A percentile compares a stretch with the other conserved stretches of the same genome.
Conservation (phyloP, 2,329 filamentous ascomycete species). For the Pseudogymnoascus sp. region DNA sequence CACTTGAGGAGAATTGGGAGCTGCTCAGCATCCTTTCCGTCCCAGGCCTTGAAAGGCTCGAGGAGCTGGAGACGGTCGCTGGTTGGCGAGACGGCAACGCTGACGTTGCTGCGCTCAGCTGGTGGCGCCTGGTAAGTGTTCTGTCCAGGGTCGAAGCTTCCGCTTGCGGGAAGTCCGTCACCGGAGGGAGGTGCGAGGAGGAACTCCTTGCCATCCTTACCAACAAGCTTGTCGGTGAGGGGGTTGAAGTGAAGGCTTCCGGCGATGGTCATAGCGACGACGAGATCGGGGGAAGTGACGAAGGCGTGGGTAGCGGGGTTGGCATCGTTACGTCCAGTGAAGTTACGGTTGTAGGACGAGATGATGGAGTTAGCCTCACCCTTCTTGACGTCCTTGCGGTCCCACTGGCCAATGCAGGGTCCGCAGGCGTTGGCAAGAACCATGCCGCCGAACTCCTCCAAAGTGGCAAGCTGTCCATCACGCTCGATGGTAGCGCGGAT, state of each 20-base stretch:
- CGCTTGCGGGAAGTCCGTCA: constrained; percentile 66
- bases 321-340: constrained; percentile 93
- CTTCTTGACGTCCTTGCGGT: constrained; percentile 88
- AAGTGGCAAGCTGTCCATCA: constrained; percentile 85
- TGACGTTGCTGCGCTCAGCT: constrained; percentile 61
- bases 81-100: constrained; percentile 74
- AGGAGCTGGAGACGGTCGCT: constrained; percentile 95
- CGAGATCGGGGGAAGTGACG: constrained; percentile 82
- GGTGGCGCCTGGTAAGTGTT: constrained; percentile 97
- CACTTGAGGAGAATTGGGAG: constrained; percentile 94
- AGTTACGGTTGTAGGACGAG: constrained; percentile 99
- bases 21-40: constrained; percentile 79
- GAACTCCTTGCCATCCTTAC: constrained; percentile 95
- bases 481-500: constrained; percentile 85
- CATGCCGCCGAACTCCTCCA: constrained; percentile 92
- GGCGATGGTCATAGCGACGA: constrained; percentile 77
- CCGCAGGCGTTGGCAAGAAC: constrained; percentile 94
- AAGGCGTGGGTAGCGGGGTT: constrained; percentile 94
- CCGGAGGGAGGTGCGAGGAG: constrained; percentile 72
- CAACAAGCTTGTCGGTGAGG: constrained; percentile 82
- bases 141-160: constrained; percentile 76
- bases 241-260: constrained; percentile 91
- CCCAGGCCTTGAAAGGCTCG: constrained; percentile 76
- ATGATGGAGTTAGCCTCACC: constrained; percentile 93
- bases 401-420: constrained; percentile 92